Evolutionary conservation across 768 basidiomycete genomes (phyloP), one percentile per base, ranked within the genome.

Genomic region (Cantharellus cinnabarinus): DNA sequence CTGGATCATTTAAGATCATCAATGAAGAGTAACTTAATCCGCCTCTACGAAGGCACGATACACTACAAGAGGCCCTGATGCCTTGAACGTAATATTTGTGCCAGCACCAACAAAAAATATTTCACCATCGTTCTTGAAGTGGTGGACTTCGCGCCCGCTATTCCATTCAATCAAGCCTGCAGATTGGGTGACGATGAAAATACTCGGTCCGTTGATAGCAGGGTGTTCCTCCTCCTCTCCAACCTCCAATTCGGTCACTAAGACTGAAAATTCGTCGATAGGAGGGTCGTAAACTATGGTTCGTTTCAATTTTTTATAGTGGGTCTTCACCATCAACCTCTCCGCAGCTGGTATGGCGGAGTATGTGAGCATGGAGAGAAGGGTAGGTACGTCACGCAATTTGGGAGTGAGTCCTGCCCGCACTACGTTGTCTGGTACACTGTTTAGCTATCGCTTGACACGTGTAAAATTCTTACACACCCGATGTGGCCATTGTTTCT

Each of bases 321-420:
- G 63, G 2, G 68, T 70, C 1, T 89, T 84, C 20, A 71, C 63
- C 59, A 97, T 81, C 61, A 81, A 69, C 66, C 95, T 90, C 55
- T 78, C 78, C 4, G 76, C 71, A 5, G 83, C 77, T 10, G 77
- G 75, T 1, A 81, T 80, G 4, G 89, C 76, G 55, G 71, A 75
- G 69, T 98, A 99, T 4, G 91, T 97, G 61, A 98, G 77, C 63
- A 85, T 84, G 3, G 79, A 74, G 60, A 95, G 76, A 50, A 99
- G 81, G 63, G 94, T 97, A 5, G 82, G 81, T 41, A 99, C 82
- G 68, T 99, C 95, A 58, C 95, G 83, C 40, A 89, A 77, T 71
- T 99, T 99, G 2, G 95, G 94, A 0, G 95, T 99, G 44, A 99
- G 80, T 10, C 95, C 95, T 4, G 95, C 95, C 40, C 95, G 88